Evolutionary conservation across 306 rosid species (phyloP), one percentile per base, ranked within the genome.

Genomic region (Quercus berberidifolia): DNA sequence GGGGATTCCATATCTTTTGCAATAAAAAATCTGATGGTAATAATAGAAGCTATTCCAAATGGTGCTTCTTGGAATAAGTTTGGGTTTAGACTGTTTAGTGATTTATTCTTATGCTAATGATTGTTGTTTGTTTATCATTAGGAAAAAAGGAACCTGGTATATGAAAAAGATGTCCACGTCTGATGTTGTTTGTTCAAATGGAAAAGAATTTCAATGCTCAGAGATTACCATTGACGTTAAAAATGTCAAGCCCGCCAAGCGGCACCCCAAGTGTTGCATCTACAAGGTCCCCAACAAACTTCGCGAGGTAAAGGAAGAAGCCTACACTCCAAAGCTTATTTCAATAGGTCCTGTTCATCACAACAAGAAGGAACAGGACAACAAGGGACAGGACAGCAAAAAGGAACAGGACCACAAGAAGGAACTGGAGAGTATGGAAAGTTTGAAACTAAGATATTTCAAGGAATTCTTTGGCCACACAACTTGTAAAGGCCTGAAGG

Each of bases 181-280:
- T 38, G 2, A 1, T 21, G 2, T 0, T 10, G 6, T 1, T 10
- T 3, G 28, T 5, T n/a, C 1, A 8, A 0, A 1, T 38, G 2
- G 1, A 58, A 10, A 1, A 21, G 14, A 1, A 20, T 0, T 1
- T 9, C 1, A 58, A 21, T 10, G 30, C 6, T 0, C 21, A 1
- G 3, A 21, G 0, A 0, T 59, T 21, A 20, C 0, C 31, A 76
- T 76, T 18, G 73, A 64, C 49, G 31, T 76, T 51, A 17, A 62
- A 28, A 6, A 6, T 1, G 31, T 9, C 1, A 1, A 0, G 30
- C 43, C 26, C 4, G 5, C 33, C 5, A 0, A 5, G 26, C 25
- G 18, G 33, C 3, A 2, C 11, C 0, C 7, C 2, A 0, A 3
- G 18, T 59, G 6, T 2, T 23, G 65, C 13, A 59, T 59, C 67